These are phyloP conservation scores for Cercophora newfieldiana DNA, from an alignment of 495 filamentous ascomycete species.

Conservation along the genomic window DNA sequence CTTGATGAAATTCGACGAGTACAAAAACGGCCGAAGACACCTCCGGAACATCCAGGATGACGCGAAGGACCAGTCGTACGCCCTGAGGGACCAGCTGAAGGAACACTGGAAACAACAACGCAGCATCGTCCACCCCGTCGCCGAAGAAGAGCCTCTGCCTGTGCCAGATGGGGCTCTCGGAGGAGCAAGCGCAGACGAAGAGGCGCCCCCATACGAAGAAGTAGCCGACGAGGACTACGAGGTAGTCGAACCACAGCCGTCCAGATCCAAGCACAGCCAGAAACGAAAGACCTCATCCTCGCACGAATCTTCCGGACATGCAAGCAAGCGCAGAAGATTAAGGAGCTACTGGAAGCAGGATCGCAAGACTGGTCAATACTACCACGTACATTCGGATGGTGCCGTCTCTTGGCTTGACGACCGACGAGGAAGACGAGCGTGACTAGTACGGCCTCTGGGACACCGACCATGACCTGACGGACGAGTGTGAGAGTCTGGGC, in stretches of 20 bases:
- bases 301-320: background rate
- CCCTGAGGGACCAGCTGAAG: too few relatives aligned
- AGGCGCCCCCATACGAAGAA: background rate
- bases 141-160: background rate
- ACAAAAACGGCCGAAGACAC: too few relatives aligned
- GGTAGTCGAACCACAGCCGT: background rate
- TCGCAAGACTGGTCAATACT: conserved; percentile 15
- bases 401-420: conserved; percentile 26
- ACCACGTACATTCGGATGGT: conserved; percentile 28
- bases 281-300: conserved; percentile 5
- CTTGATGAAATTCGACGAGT: too few relatives aligned
- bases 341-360: conserved; percentile 28
- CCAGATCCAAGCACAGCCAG: background rate
- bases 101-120: too few relatives aligned
- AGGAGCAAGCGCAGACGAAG: too few relatives aligned
- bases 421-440: too few relatives aligned
- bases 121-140: too few relatives aligned
- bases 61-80: too few relatives aligned
- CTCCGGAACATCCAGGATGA: too few relatives aligned
- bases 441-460: too few relatives aligned
- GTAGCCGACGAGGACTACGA: background rate
- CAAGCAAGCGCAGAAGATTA: conserved; percentile 13
- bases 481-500: too few relatives aligned
- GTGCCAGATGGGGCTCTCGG: background rate
- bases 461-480: too few relatives aligned